Evolutionary conservation across 371 early-diverging fungal species (phyloP).

Genomic region (Mortierella sp.): DNA sequence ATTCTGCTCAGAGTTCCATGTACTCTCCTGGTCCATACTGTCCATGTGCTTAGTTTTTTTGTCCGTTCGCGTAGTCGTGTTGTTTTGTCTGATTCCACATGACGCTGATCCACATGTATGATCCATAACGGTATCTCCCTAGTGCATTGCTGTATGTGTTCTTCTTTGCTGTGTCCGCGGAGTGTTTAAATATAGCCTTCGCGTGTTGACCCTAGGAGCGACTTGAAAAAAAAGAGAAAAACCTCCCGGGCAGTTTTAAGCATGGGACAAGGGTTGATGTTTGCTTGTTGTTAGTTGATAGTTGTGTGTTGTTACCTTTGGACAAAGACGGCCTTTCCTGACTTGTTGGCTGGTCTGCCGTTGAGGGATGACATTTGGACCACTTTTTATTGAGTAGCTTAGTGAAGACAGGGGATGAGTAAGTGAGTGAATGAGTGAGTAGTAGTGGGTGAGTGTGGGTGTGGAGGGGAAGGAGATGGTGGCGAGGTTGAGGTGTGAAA

Average conservation of each 20-base stretch:
- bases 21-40: neutral
- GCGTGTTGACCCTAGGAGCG: too few species aligned
- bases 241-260: too few species aligned
- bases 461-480: neutral
- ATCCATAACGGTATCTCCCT: neutral
- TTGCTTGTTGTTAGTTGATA: neutral
- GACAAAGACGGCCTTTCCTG: constrained; percentile 39
- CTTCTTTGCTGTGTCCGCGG: too few species aligned
- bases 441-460: neutral
- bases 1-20: neutral
- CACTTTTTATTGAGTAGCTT: neutral
- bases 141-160: too few species aligned
- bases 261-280: neutral
- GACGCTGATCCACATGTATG: neutral
- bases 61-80: neutral
- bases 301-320: constrained; percentile 24
- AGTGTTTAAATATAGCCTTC: too few species aligned
- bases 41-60: neutral
- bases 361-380: constrained; percentile 36
- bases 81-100: neutral
- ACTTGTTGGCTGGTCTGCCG: constrained; percentile 31
- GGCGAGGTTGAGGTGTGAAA: too few species aligned
- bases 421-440: neutral
- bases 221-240: too few species aligned
- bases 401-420: neutral